Conservation (phyloP, 306 rosid species). For the Cucurbita argyrosperma region DNA sequence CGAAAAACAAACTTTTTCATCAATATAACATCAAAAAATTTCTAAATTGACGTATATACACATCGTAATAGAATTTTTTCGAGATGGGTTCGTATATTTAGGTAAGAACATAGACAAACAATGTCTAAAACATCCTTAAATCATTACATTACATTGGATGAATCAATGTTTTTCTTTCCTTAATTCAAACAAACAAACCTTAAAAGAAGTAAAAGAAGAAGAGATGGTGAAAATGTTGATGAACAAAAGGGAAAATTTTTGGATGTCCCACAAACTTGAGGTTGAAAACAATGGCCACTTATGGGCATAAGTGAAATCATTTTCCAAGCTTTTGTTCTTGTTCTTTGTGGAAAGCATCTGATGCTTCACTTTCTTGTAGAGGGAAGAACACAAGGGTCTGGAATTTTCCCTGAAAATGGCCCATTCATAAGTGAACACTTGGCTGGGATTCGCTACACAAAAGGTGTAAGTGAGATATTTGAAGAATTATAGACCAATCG, state of each 20-base stretch:
- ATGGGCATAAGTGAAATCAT: neutral
- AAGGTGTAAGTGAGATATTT: neutral
- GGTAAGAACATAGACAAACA: neutral
- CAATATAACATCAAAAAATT: neutral
- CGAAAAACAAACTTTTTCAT: neutral
- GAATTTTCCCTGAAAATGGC: neutral
- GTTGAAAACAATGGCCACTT: conserved; percentile 2
- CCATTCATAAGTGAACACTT: neutral
- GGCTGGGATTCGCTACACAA: neutral
- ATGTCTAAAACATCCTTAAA: neutral
- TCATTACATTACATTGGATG: neutral
- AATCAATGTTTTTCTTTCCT: neutral
- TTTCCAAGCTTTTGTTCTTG: neutral
- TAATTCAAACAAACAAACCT: neutral
- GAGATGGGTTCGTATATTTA: no score
- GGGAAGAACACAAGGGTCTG: neutral
- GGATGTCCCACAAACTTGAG: neutral
- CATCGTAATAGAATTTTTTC: no score
- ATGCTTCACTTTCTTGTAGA: neutral
- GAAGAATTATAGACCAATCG: neutral
- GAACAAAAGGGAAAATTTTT: neutral
- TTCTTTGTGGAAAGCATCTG: neutral
- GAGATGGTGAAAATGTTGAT: neutral
- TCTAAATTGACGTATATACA: neutral
- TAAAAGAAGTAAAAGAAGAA: neutral